Conservation (phyloP, 805 yeast genomes). For the Saccharomycopsis lassenensis region DNA sequence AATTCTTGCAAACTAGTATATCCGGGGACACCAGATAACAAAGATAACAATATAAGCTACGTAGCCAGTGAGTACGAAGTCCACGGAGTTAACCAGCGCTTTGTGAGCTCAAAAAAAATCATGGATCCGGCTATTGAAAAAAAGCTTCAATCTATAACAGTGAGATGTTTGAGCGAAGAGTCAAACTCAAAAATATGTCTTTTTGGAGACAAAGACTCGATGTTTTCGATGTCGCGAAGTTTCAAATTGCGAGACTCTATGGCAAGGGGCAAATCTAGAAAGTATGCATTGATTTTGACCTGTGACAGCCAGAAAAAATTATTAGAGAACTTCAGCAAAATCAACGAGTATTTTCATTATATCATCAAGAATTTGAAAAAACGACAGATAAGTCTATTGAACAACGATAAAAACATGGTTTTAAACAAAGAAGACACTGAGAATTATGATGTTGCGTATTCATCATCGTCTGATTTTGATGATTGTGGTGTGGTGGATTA, state of each 20-base stretch:
- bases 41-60: background rate
- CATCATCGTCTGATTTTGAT: conserved; percentile 1
- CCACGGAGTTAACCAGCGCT: background rate
- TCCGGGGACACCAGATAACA: background rate
- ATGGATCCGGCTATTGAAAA: conserved; percentile 4
- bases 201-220: conserved; percentile 16
- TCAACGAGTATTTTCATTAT: conserved; percentile 10
- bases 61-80: background rate
- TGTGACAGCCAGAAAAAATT: conserved; percentile 13
- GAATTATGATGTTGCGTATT: background rate
- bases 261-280: conserved; percentile 16
- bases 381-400: background rate
- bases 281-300: conserved; percentile 14
- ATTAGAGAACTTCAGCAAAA: conserved; percentile 8
- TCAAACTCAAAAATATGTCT: conserved; percentile 12
- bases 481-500: background rate
- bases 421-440: background rate
- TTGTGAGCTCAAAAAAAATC: conserved; percentile 2
- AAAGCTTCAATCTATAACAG: conserved; percentile 9
- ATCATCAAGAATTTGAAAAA: conserved; percentile 11
- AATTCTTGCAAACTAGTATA: conserved; percentile 9
- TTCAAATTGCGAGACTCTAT: conserved; percentile 9
- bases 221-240: conserved; percentile 13
- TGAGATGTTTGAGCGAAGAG: conserved; percentile 15
- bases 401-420: background rate